Percentiles rank a stretch among this genome's conserved stretches.
Conservation (phyloP, 2,329 filamentous ascomycete species). For the Aspergillus tanneri region DNA sequence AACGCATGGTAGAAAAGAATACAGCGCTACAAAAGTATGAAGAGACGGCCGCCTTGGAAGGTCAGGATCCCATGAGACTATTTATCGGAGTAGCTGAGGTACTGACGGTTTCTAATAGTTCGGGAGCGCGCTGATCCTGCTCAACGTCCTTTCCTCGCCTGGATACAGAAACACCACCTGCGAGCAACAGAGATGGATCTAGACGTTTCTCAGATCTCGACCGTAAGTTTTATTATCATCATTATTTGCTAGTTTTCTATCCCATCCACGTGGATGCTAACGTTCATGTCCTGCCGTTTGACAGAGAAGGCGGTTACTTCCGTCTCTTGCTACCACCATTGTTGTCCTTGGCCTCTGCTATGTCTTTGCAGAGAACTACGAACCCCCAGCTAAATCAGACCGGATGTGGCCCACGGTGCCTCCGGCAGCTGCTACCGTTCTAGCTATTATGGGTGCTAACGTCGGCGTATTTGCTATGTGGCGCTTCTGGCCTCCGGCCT, state of each 20-base stretch:
- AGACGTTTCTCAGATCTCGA: slow-evolving; percentile 37
- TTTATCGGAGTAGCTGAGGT: neutral
- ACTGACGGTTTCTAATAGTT: slow-evolving; percentile 27
- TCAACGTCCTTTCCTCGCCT: slow-evolving; percentile 41
- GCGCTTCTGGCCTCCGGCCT: slow-evolving; percentile 51
- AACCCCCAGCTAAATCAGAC: slow-evolving; percentile 47
- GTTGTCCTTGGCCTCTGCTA: slow-evolving; percentile 44
- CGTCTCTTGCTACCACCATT: slow-evolving; percentile 43
- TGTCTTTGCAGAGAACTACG: slow-evolving; percentile 50
- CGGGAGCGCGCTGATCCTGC: slow-evolving; percentile 40
- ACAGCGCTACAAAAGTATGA: slow-evolving; percentile 39
- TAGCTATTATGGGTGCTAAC: slow-evolving; percentile 53
- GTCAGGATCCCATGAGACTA: slow-evolving; percentile 20
- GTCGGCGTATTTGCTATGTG: slow-evolving; percentile 52
- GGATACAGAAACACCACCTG: slow-evolving; percentile 45
- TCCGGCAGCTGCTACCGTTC: slow-evolving; percentile 53
- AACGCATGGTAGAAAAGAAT: slow-evolving; percentile 33
- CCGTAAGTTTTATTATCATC: slow-evolving; percentile 33
- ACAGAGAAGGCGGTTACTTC: slow-evolving; percentile 48
- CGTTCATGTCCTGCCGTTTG: neutral
- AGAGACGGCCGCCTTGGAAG: slow-evolving; percentile 35
- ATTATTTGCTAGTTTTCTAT: neutral
- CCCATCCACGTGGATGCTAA: neutral
- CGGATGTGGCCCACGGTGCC: slow-evolving; percentile 52
- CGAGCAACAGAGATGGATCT: slow-evolving; percentile 35